phyloP scores from a whole-genome alignment of 345 rosid genomes.

The Pistacia vera region DNA sequence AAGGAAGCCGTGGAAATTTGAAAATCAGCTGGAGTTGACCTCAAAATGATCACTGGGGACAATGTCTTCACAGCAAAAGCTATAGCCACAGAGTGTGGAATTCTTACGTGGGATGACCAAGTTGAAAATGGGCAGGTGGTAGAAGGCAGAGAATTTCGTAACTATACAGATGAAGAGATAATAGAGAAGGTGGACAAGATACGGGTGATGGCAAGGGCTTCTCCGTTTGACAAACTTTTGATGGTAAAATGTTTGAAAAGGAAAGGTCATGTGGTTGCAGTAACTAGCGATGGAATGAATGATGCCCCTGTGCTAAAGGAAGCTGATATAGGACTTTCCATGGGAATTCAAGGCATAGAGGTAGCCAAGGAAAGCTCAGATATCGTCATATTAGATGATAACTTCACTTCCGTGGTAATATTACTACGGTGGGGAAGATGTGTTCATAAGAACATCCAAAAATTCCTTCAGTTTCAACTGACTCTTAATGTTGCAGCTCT shows the following conservation, averaged over 20 bases:
- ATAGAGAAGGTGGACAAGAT: slow-evolving; percentile 52
- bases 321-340: slow-evolving; percentile 66
- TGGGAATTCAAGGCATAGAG: slow-evolving; percentile 69
- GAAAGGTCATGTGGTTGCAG: slow-evolving; percentile 66
- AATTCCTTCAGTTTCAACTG: slow-evolving; percentile 69
- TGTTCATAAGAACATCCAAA: slow-evolving; percentile 62
- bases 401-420: slow-evolving; percentile 58
- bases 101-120: slow-evolving; percentile 37
- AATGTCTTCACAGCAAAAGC: slow-evolving; percentile 75
- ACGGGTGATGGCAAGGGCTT: slow-evolving; percentile 71
- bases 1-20: slow-evolving; percentile 59
- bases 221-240: slow-evolving; percentile 68
- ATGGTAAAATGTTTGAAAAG: slow-evolving; percentile 67
- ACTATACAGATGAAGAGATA: slow-evolving; percentile 50
- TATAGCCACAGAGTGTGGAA: slow-evolving; percentile 68
- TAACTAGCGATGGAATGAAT: slow-evolving; percentile 67
- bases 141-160: slow-evolving; percentile 58
- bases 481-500: slow-evolving; percentile 66
- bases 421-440: slow-evolving; percentile 68
- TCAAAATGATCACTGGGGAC: slow-evolving; percentile 81
- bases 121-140: slow-evolving; percentile 41
- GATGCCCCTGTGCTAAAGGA: slow-evolving; percentile 69
- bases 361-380: slow-evolving; percentile 75
- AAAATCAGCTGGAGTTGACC: slow-evolving; percentile 52
- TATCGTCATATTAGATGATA: slow-evolving; percentile 63